These are phyloP conservation scores for Penicillium sp. DNA, from an alignment of 2,329 filamentous ascomycete genomes.

Conservation along the genomic window DNA sequence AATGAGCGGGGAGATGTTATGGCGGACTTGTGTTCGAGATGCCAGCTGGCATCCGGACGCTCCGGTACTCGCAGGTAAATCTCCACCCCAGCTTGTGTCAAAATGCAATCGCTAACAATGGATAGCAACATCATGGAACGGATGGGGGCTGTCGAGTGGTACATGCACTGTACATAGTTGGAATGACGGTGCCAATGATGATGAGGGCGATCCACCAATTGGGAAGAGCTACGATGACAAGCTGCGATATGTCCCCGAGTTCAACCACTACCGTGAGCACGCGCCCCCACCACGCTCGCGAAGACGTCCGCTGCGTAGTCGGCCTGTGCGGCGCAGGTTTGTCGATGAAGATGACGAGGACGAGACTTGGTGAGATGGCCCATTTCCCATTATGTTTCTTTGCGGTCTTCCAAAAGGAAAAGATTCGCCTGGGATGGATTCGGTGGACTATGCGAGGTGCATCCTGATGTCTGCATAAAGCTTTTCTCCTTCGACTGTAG, in stretches of 20 bases:
- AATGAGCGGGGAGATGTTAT: constrained; percentile 59
- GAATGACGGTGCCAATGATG: constrained; percentile 67
- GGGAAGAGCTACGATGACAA: constrained; percentile 65
- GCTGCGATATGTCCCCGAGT: constrained; percentile 55
- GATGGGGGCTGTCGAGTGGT: constrained; percentile 71
- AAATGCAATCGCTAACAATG: background rate
- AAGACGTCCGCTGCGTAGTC: constrained; percentile 25
- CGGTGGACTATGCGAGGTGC: background rate
- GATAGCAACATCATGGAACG: constrained; percentile 80
- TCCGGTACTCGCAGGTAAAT: constrained; percentile 72
- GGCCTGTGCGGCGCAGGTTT: constrained; percentile 23
- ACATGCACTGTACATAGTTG: constrained; percentile 80
- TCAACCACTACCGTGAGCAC: constrained; percentile 40
- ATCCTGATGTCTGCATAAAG: background rate
- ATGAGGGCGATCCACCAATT: constrained; percentile 66
- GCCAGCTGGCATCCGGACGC: constrained; percentile 88
- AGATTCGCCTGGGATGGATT: background rate
- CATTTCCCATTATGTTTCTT: background rate
- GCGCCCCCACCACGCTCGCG: constrained; percentile 12
- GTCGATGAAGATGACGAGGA: constrained; percentile 18
- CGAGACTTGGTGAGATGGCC: constrained; percentile 16
- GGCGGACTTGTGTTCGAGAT: constrained; percentile 82
- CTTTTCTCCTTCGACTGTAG: background rate
- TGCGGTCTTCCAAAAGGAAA: background rate
- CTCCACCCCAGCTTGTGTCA: constrained; percentile 1